Base-by-base conservation (phyloP, 208 protist genomes). In the Leishmania arabica region DNA sequence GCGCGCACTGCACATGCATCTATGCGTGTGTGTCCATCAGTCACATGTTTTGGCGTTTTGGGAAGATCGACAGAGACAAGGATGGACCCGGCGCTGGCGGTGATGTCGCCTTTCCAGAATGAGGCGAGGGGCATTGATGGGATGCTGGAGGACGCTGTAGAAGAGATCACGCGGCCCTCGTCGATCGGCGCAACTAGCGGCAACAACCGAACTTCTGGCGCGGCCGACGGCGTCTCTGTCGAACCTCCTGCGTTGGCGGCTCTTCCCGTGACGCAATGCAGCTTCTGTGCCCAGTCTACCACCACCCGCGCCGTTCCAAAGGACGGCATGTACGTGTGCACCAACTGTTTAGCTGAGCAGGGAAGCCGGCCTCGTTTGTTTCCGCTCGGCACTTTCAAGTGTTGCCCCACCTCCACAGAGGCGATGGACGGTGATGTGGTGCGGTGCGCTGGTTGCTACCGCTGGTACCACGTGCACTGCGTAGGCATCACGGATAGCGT, bases 381-480 rank as follows among this genome's bases (percentile, higher is more conserved):
- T 79, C 90, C 91, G 0, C 83, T 90, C 2, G 92, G 92, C 69
- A 97, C 92, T 51, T 92, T 97, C 70, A 91, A 88, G 85, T 97
- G 95, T 83, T 97, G 95, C 78, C 95, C 95, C 1, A 91, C 92
- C 31, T 88, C 89, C 31, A 90, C 89, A 6, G 88, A 89, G 76
- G 93, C 90, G 34, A 88, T 84, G 9, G 80, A 89, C 24, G 89
- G 88, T 42, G 89, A 91, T n/a, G 93, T 97, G 17, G 83, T 95
- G 62, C 91, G 88, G 21, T 97, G 95, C 62, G 81, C 81, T 47
- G 77, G 81, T 27, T 97, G 95, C 86, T 76, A 75, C 34, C 75
- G 88, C 6, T 97, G 95, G 93, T 96, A 97, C 51, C 95, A 97
- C 86, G 81, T 47, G 70, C 77, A 80, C 24, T 97, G 95, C 75